These are phyloP conservation scores for Bruguiera parviflora DNA, from an alignment of 345 rosid species.

Conservation along the genomic window DNA sequence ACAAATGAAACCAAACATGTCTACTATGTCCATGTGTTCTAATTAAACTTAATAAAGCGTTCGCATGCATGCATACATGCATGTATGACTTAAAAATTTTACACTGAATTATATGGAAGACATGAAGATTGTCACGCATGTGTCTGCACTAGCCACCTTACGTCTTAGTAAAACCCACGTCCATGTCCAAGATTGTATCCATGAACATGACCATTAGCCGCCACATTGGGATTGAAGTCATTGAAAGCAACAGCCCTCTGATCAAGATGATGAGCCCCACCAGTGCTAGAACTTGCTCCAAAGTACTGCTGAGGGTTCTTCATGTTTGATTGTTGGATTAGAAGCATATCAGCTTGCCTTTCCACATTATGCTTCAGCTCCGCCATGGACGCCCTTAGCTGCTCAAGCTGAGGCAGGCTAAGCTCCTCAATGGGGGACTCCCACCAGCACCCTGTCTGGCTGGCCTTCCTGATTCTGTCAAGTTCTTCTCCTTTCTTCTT, in stretches of 20 bases:
- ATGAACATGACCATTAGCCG: neutral
- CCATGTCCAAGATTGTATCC: conserved; percentile 8
- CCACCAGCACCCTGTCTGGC: conserved; percentile 14
- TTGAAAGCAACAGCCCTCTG: neutral
- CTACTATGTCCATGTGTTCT: too few species aligned
- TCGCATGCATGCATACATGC: too few species aligned
- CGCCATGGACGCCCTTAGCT: conserved; percentile 1
- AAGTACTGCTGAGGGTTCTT: neutral
- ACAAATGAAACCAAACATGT: too few species aligned
- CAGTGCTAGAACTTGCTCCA: conserved; percentile 14
- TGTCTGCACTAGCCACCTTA: neutral
- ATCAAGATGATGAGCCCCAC: conserved; percentile 4
- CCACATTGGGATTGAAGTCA: conserved; percentile 13
- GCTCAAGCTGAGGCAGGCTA: conserved; percentile 12
- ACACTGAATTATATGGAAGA: too few species aligned
- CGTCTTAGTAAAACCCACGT: conserved; percentile 14
- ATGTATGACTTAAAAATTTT: too few species aligned
- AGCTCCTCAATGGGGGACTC: conserved; percentile 19
- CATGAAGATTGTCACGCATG: too few species aligned
- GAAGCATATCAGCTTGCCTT: conserved; percentile 1
- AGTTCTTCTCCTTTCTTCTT: conserved; percentile 13
- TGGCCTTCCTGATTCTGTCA: neutral
- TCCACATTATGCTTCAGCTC: conserved; percentile 15
- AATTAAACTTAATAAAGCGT: too few species aligned
- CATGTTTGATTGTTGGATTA: conserved; percentile 1